phyloP scores from a whole-genome alignment of 129 eudicot species.

The Centrapalus pauciflorus region DNA sequence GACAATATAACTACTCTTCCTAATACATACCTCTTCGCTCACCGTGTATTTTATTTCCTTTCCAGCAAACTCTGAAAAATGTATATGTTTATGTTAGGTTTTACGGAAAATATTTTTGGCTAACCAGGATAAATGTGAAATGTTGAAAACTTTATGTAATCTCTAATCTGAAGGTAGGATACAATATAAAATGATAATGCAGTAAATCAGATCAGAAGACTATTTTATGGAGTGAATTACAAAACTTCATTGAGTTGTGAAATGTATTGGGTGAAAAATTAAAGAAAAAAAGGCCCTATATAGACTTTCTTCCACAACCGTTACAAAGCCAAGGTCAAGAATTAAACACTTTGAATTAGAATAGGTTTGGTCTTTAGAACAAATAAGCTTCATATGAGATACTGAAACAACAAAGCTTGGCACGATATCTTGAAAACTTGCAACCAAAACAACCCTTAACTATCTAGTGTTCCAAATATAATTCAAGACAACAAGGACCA shows the following conservation, averaged over 20 bases:
- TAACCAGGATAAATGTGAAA: background rate
- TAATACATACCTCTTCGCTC: constrained; percentile 43
- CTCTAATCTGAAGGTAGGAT: background rate
- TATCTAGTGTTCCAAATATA: too few relatives aligned
- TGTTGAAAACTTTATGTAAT: too few relatives aligned
- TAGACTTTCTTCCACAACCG: too few relatives aligned
- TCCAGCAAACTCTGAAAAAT: constrained; percentile 33
- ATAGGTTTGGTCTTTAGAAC: too few relatives aligned
- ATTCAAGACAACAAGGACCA: too few relatives aligned
- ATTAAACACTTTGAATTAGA: too few relatives aligned
- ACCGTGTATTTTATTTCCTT: constrained; percentile 42
- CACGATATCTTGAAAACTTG: too few relatives aligned
- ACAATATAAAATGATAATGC: background rate
- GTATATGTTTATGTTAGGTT: constrained; percentile 3
- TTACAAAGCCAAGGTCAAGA: too few relatives aligned
- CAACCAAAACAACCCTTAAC: too few relatives aligned
- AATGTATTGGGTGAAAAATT: background rate
- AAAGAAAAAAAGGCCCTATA: too few relatives aligned
- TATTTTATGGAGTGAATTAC: background rate
- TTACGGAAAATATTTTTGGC: background rate
- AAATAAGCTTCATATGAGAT: too few relatives aligned
- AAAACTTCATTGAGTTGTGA: background rate
- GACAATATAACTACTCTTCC: background rate
- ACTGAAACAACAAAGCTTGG: too few relatives aligned
- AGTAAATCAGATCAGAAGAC: background rate